Evolutionary conservation across 1,284 basidiomycete species (phyloP).

Genomic region (Cutaneotrichosporon cyanovorans): DNA sequence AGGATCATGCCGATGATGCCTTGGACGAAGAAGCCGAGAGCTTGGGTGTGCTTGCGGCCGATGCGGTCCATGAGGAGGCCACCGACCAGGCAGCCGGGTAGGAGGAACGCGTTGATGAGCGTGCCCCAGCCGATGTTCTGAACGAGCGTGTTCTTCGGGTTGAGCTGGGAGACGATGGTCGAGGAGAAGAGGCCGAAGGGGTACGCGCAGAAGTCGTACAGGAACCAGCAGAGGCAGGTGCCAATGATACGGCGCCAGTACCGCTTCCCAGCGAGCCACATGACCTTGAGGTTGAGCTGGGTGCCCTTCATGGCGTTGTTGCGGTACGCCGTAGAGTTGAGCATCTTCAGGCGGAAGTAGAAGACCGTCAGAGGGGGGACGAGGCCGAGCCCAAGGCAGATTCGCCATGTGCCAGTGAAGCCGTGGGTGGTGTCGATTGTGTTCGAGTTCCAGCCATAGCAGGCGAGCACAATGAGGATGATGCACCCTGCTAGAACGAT

Average conservation of each 20-base stretch:
- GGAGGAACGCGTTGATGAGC: slow-evolving; percentile 28
- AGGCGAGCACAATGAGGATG: slow-evolving; percentile 21
- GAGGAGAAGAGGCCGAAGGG: slow-evolving; percentile 55
- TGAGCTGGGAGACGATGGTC: slow-evolving; percentile 56
- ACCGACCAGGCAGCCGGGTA: slow-evolving; percentile 63
- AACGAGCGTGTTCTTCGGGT: slow-evolving; percentile 41
- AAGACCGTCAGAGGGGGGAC: slow-evolving; percentile 27
- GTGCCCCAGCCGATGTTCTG: slow-evolving; percentile 36
- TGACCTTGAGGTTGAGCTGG: slow-evolving; percentile 12
- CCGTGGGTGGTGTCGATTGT: slow-evolving; percentile 5
- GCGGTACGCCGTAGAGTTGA: slow-evolving; percentile 26
- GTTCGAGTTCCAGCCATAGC: slow-evolving; percentile 12
- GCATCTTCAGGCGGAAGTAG: slow-evolving; percentile 28
- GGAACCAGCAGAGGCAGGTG: slow-evolving; percentile 49
- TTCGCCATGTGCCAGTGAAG: slow-evolving; percentile 23
- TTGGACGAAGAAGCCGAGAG: slow-evolving; percentile 16
- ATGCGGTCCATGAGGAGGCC: slow-evolving; percentile 63
- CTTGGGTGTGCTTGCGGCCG: slow-evolving; percentile 53
- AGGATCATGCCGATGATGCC: slow-evolving; percentile 17
- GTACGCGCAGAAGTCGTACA: slow-evolving; percentile 59
- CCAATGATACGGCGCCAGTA: slow-evolving; percentile 64
- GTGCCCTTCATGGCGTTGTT: slow-evolving; percentile 24
- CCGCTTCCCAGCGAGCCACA: slow-evolving; percentile 52
- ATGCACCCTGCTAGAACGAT: slow-evolving; percentile 19
- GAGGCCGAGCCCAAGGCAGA: slow-evolving; percentile 24